Conservation (phyloP, 768 basidiomycete species). For the Collybiopsis luxurians region DNA sequence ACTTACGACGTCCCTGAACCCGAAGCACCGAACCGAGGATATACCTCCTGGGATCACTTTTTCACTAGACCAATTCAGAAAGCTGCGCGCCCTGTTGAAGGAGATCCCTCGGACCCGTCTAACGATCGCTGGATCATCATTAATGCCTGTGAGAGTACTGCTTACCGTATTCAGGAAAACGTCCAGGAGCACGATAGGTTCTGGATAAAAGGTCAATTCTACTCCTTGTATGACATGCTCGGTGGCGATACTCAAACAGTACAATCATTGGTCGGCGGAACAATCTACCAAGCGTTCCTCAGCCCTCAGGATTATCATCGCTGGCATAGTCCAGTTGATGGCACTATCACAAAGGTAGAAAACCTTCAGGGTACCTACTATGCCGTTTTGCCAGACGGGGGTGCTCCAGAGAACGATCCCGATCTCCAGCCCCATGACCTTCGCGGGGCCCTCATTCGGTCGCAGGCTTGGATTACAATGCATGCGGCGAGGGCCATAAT, state of each 20-base stretch:
- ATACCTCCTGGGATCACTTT: conserved; percentile 39
- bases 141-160: conserved; percentile 43
- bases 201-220: conserved; percentile 50
- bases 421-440: not conserved
- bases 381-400: conserved; percentile 22
- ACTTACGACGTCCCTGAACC: conserved; percentile 22
- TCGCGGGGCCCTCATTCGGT: conserved; percentile 13
- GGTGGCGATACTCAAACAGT: conserved; percentile 26
- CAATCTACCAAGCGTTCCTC: conserved; percentile 46
- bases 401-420: conserved; percentile 2
- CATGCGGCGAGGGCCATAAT: conserved; percentile 41
- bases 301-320: conserved; percentile 46
- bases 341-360: conserved; percentile 25
- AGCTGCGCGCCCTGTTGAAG: conserved; percentile 34
- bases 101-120: conserved; percentile 13
- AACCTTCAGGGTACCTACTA: conserved; percentile 44
- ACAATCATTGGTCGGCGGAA: conserved; percentile 38
- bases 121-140: conserved; percentile 26
- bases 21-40: conserved; percentile 31
- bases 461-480: conserved; percentile 21
- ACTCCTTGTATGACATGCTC: conserved; percentile 48
- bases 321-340: conserved; percentile 48
- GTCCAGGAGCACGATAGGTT: conserved; percentile 38
- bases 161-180: conserved; percentile 30
- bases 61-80: conserved; percentile 37